A percentile compares a stretch with the other conserved stretches of the same genome.
These are phyloP conservation scores for Stevia rebaudiana DNA, from an alignment of 140 eudicot species.

Conservation along the genomic window DNA sequence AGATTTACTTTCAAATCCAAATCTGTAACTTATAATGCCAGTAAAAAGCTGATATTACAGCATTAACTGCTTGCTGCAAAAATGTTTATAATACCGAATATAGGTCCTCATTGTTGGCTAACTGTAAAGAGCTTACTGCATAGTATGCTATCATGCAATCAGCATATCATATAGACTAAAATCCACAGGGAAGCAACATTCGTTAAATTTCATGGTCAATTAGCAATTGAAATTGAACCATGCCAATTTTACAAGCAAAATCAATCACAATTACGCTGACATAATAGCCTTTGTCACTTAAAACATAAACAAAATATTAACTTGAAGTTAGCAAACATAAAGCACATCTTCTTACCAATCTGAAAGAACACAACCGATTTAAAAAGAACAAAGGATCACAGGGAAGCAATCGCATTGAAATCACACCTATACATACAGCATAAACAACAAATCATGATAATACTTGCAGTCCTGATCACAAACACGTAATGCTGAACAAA, in stretches of 20 bases:
- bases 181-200: neutral
- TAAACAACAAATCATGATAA: slow-evolving; percentile 7
- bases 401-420: neutral
- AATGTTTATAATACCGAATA: neutral
- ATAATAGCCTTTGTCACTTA: neutral
- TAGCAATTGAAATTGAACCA: neutral
- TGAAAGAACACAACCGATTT: neutral
- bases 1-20: neutral
- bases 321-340: neutral
- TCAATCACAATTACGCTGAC: neutral
- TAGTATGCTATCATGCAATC: slow-evolving; percentile 1
- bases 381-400: neutral
- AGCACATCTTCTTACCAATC: neutral
- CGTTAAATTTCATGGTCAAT: no score
- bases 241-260: neutral
- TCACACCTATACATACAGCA: slow-evolving; percentile 15
- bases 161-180: slow-evolving; percentile 5
- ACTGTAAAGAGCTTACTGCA: neutral
- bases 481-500: slow-evolving; percentile 16
- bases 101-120: neutral
- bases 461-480: neutral
- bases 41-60: neutral
- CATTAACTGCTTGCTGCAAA: neutral
- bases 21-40: neutral
- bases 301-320: slow-evolving; percentile 8